phyloP scores from a whole-genome alignment of 768 basidiomycete genomes.

The Tricholoma flavovirens region DNA sequence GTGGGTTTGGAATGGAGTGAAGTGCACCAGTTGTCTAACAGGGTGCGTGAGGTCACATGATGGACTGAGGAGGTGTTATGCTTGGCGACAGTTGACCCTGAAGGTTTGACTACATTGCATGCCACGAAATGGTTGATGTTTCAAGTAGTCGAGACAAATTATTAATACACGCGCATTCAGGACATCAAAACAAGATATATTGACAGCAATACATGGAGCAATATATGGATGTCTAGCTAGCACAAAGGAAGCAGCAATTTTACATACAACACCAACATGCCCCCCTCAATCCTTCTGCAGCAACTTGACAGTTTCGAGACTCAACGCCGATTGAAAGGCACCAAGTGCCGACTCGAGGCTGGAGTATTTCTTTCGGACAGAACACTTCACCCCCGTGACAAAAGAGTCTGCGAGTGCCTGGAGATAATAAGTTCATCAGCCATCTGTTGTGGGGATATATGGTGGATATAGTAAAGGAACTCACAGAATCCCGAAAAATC shows the following conservation, averaged over 20 bases:
- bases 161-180: not conserved
- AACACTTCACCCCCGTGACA: not conserved
- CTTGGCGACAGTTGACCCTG: not conserved
- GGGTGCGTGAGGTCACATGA: not conserved
- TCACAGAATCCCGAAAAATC: not conserved
- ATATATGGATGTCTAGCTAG: not conserved
- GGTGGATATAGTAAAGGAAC: not conserved
- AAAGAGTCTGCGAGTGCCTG: not conserved
- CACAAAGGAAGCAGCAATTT: not conserved
- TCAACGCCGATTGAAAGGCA: not conserved
- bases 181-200: not conserved
- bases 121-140: not conserved
- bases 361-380: not conserved
- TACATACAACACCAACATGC: not conserved
- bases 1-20: not conserved
- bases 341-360: not conserved
- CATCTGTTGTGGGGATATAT: too few relatives aligned
- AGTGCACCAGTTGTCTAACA: not conserved
- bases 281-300: slow-evolving; percentile 1
- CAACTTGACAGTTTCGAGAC: not conserved
- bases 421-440: not conserved
- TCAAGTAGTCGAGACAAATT: not conserved
- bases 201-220: not conserved
- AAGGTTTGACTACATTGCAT: not conserved
- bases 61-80: not conserved